Evolutionary conservation across 1,139 yeast species (phyloP), one percentile per base, ranked within the genome.

Genomic region (Blastobotrys capitulatus): DNA sequence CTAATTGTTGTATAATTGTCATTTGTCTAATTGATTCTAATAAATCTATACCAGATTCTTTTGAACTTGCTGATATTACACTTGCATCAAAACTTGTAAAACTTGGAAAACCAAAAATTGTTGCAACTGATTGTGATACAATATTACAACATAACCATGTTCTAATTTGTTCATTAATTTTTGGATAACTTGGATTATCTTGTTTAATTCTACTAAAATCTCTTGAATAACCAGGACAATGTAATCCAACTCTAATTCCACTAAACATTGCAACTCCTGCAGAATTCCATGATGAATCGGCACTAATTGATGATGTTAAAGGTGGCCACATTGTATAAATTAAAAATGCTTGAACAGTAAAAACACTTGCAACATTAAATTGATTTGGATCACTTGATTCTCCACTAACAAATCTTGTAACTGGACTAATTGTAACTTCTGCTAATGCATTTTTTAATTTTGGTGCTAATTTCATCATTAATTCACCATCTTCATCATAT

Each of bases 261-360:
- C 86, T 95, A 63, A 86, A 86, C 61, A 89, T 75, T 2, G 97
- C 97, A 42, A 87, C 82, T 0, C 97, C 97, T 15, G 88, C 84
- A 0, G 97, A 87, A 61, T 86, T 87, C 94, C 97, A 92, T 3
- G 96, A 85, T 4, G 96, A 85, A 62, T 92, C 97, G 0, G 97
- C 96, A 66, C 95, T 86, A 44, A 92, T 74, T 0, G 97, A 87
- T 0, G 97, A 88, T 0, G 97, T 87, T 44, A 90, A 76, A 1
- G 97, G 96, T 0, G 97, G 97, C 97, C 97, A 92, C 65, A 84
- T 82, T 1, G 97, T 83, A 65, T 86, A 88, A 6, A 92, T 72
- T 32, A 92, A 69, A 56, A 90, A 84, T 0, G 97, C 97, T 65
- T 92, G 98, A 1, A 90, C 97, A 0, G 96, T 86, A 62, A 84